Conservation (phyloP, 2,329 filamentous ascomycete genomes). For the Aspergillus versicolor region DNA sequence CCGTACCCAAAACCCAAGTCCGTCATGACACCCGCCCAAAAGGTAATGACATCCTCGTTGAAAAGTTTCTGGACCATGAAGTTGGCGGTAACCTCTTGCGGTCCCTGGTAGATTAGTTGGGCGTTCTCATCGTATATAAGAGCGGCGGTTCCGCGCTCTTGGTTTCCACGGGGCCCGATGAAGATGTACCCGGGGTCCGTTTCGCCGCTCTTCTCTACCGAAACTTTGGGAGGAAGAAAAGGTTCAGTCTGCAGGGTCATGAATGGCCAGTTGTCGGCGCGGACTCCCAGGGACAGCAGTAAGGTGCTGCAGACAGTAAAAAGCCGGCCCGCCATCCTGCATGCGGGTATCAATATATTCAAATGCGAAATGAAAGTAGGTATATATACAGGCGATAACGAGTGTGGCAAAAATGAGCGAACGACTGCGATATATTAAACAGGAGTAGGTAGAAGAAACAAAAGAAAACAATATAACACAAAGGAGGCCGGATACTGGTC, state of each 20-base stretch:
- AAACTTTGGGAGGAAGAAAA: conserved; percentile 27
- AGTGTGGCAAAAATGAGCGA: neutral
- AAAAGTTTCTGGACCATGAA: conserved; percentile 37
- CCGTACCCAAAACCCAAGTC: conserved; percentile 31
- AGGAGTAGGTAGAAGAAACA: neutral
- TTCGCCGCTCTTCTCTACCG: conserved; percentile 31
- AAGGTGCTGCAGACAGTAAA: conserved; percentile 16
- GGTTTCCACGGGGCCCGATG: conserved; percentile 30
- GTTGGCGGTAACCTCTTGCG: conserved; percentile 31
- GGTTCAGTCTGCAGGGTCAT: conserved; percentile 16
- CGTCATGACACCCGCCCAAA: conserved; percentile 34
- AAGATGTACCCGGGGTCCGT: conserved; percentile 37
- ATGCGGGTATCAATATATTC: neutral
- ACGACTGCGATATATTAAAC: neutral
- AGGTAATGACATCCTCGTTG: conserved; percentile 35
- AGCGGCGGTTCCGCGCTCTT: conserved; percentile 27
- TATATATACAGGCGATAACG: neutral
- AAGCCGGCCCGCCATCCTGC: conserved; percentile 12
- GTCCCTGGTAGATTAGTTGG: conserved; percentile 37
- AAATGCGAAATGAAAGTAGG: neutral
- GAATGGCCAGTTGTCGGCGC: conserved; percentile 22
- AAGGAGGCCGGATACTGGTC: neutral
- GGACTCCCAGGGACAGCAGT: conserved; percentile 15
- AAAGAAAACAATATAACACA: neutral
- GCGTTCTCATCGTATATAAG: conserved; percentile 39